Evolutionary conservation across 805 yeast genomes (phyloP), one percentile per base, ranked within the genome.

Genomic region (Martiniozyma abietophila): DNA sequence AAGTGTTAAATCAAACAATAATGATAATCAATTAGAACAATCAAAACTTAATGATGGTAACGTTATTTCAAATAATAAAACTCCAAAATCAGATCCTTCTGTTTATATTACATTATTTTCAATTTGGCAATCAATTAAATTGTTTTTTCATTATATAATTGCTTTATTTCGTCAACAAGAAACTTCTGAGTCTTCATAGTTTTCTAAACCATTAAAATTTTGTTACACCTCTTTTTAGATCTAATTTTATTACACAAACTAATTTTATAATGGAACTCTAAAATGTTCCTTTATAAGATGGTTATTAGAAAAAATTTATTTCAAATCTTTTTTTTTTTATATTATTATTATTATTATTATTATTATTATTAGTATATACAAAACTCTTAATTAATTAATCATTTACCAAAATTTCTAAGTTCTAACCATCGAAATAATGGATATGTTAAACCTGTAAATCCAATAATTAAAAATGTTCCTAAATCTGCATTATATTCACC

Each of bases 401-500:
- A 53, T 39, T 44, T 54, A 4, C 76, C 75, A 48, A 64, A 77
- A 36, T 54, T 59, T 48, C 65, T 70, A 44, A 81, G 54, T 51
- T 85, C 95, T 27, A 62, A 45, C 48, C 71, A 79, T 43, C 96
- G 63, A n/a, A 72, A 53, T 0, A 62, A 48, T 5, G 94, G 86
- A 52, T 78, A 85, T 0, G 65, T 59, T 2, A 76, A 40, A 0
- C 76, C 80, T 4, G 85, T 62, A 45, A 85, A 74, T 0, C 75
- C 92, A 71, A 80, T 71, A 10, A 80, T 64, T 24, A 84, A 53
- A 75, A 88, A 81, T 71, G 79, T 76, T 17, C 92, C 96, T 26
- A 85, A 53, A 53, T 85, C 95, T 14, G 85, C 94, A 36, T 82
- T 86, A 41, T 56, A 54, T 5, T 66, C 75, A 15, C 94, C 94